phyloP scores from a whole-genome alignment of 2,329 filamentous ascomycete species.

The Myriosclerotinia curreyana region DNA sequence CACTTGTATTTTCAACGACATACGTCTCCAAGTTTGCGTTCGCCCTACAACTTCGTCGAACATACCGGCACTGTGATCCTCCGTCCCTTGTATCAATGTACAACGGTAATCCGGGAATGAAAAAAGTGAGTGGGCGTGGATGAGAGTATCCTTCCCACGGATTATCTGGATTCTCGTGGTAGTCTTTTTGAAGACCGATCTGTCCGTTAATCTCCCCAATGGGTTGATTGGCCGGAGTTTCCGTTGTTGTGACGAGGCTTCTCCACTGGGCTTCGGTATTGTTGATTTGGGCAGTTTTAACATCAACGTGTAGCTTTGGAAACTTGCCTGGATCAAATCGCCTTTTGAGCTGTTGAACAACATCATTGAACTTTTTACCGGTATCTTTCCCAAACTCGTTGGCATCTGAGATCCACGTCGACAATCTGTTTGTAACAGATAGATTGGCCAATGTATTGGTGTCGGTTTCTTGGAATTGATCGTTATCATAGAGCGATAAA shows the following conservation, averaged over 20 bases:
- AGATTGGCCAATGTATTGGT: slow-evolving; percentile 79
- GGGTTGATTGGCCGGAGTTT: slow-evolving; percentile 18
- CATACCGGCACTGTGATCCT: slow-evolving; percentile 81
- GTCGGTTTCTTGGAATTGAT: slow-evolving; percentile 55
- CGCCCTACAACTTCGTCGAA: slow-evolving; percentile 86
- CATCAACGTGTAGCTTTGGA: slow-evolving; percentile 36
- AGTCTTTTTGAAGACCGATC: slow-evolving; percentile 70
- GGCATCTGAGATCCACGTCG: slow-evolving; percentile 74
- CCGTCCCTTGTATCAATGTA: slow-evolving; percentile 90
- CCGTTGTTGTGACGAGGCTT: slow-evolving; percentile 45
- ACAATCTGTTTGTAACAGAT: slow-evolving; percentile 69
- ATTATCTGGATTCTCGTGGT: slow-evolving; percentile 64
- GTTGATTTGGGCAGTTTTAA: slow-evolving; percentile 29
- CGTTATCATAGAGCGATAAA: slow-evolving; percentile 67
- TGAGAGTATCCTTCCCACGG: slow-evolving; percentile 65
- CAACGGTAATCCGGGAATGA: slow-evolving; percentile 82
- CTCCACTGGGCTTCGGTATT: slow-evolving; percentile 65
- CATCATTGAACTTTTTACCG: slow-evolving; percentile 58
- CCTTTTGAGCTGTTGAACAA: slow-evolving; percentile 57
- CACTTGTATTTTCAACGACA: slow-evolving; percentile 67
- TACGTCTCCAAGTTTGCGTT: slow-evolving; percentile 81
- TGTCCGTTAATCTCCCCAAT: slow-evolving; percentile 73
- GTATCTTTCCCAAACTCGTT: slow-evolving; percentile 66
- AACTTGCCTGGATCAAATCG: slow-evolving; percentile 33
- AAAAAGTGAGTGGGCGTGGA: slow-evolving; percentile 74